Evolutionary conservation across 2,329 filamentous ascomycete genomes (phyloP).

Genomic region (Fusarium agapanthi): DNA sequence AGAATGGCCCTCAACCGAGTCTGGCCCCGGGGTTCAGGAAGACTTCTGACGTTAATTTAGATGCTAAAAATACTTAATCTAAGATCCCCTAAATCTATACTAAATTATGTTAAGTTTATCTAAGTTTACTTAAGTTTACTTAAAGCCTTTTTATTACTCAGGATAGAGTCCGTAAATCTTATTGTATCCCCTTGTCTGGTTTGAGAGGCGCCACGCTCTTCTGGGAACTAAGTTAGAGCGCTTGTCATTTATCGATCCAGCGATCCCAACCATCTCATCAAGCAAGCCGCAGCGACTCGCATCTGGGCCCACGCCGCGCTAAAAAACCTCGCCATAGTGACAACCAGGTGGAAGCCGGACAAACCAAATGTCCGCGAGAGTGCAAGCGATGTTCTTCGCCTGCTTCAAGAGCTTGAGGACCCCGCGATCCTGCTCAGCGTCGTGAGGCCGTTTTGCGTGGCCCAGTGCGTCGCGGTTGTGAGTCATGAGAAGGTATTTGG

Average conservation of each 20-base stretch:
- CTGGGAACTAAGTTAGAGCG: neutral
- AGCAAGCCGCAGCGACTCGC: neutral
- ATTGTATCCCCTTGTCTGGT: too few relatives aligned
- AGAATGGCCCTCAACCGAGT: too few relatives aligned
- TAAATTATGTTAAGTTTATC: too few relatives aligned
- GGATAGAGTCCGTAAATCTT: accelerated
- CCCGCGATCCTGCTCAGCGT: neutral
- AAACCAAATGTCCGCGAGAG: neutral
- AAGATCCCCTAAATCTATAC: too few relatives aligned
- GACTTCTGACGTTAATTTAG: too few relatives aligned
- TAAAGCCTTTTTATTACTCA: accelerated
- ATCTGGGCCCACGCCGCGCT: neutral
- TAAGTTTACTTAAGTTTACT: too few relatives aligned
- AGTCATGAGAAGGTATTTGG: accelerated
- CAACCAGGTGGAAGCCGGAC: neutral
- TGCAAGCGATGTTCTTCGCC: neutral
- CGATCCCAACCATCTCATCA: neutral
- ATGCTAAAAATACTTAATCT: too few relatives aligned
- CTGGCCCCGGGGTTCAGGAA: too few relatives aligned
- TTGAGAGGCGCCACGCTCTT: neutral
- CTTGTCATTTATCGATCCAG: neutral
- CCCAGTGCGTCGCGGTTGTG: neutral
- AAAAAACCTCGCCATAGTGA: neutral
- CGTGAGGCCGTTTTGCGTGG: neutral
- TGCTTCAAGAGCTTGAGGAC: neutral